phyloP scores from a whole-genome alignment of 805 yeast genomes.

The Tetrapisispora taiwanensis region DNA sequence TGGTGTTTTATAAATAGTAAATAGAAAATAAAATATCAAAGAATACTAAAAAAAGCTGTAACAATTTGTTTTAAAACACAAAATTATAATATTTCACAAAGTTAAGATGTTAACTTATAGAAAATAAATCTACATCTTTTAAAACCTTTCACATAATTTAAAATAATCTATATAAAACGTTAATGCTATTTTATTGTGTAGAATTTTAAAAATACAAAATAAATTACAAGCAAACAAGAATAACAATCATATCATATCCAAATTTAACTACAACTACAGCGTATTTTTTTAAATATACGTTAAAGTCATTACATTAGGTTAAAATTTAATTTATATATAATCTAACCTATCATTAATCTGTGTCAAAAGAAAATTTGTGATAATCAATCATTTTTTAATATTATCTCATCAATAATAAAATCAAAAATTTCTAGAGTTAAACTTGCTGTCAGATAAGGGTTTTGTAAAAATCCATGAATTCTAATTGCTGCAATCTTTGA shows the following conservation, averaged over 20 bases:
- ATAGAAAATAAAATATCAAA: not conserved
- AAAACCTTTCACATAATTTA: not conserved
- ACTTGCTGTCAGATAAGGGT: constrained; percentile 58
- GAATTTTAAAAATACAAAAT: not conserved
- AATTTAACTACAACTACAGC: too few relatives aligned
- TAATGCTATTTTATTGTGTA: not conserved
- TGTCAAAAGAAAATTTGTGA: too few relatives aligned
- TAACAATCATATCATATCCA: not conserved
- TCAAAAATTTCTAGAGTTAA: constrained; percentile 53
- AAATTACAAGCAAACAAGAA: not conserved
- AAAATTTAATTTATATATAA: not conserved
- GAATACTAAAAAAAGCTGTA: not conserved
- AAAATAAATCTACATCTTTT: too few relatives aligned
- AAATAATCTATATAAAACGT: not conserved
- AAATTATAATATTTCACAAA: not conserved
- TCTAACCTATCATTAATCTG: too few relatives aligned
- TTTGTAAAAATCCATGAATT: constrained; percentile 61
- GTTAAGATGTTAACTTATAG: too few relatives aligned
- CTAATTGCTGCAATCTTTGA: constrained; percentile 52
- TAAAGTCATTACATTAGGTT: not conserved
- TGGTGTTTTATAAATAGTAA: constrained; percentile 21
- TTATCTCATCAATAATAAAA: constrained; percentile 35
- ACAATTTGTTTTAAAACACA: not conserved
- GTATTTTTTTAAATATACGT: too few relatives aligned
- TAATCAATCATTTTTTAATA: constrained; percentile 1